phyloP scores from a whole-genome alignment of 2,329 filamentous ascomycete genomes.

The Metarhizium rileyi region DNA sequence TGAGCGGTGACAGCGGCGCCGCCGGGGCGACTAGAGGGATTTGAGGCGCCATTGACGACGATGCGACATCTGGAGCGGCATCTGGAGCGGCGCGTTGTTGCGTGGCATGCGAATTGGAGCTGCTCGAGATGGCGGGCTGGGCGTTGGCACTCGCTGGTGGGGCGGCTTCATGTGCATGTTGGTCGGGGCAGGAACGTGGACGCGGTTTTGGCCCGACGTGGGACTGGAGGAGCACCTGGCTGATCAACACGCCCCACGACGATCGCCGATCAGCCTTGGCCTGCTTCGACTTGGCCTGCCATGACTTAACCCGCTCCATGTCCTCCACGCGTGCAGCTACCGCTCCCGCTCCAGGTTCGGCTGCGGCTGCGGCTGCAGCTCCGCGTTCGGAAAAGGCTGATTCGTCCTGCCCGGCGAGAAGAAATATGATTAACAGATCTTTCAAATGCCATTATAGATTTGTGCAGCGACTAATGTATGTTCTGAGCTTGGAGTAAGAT shows the following conservation, averaged over 20 bases:
- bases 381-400: conserved; percentile 18
- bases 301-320: not conserved
- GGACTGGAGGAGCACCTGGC: conserved; percentile 24
- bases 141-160: conserved; percentile 8
- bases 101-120: not conserved
- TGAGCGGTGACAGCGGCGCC: conserved; percentile 8
- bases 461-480: not conserved
- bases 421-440: conserved; percentile 24
- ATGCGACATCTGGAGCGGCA: conserved; percentile 4
- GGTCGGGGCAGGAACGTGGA: no score
- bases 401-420: conserved; percentile 24
- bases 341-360: no score
- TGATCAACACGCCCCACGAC: conserved; percentile 34
- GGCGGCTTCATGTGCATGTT: conserved; percentile 13
- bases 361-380: no score
- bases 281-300: conserved; percentile 26
- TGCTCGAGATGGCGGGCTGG: not conserved
- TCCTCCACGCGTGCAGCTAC: no score
- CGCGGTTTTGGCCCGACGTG: conserved; percentile 2
- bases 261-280: conserved; percentile 30
- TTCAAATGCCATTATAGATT: conserved; percentile 14
- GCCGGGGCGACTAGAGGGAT: conserved; percentile 1
- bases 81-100: conserved; percentile 10
- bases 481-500: not conserved
- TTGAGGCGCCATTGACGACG: conserved; percentile 4